phyloP scores from a whole-genome alignment of 257 asterid genomes.

The Avicennia marina region DNA sequence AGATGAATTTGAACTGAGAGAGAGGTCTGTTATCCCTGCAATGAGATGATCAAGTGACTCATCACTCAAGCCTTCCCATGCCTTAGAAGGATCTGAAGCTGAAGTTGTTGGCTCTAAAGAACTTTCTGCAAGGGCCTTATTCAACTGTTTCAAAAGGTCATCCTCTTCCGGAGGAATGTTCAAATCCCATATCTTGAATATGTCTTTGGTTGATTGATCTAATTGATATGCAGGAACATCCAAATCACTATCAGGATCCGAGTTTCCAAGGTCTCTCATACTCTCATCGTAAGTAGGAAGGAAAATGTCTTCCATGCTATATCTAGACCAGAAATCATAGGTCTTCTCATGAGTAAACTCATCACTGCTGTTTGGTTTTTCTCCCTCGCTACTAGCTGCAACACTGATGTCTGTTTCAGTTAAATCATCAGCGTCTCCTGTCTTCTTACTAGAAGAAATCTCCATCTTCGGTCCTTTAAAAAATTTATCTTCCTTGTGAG shows the following conservation, averaged over 20 bases:
- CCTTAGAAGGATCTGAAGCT: constrained; percentile 10
- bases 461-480: background rate
- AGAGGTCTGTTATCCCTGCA: constrained; percentile 41
- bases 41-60: constrained; percentile 34
- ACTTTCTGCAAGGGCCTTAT: constrained; percentile 15
- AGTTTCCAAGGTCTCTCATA: constrained; percentile 11
- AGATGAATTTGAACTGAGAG: constrained; percentile 21
- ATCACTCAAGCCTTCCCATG: constrained; percentile 13
- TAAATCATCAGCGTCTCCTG: constrained; percentile 5
- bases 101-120: constrained; percentile 12
- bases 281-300: constrained; percentile 42
- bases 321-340: constrained; percentile 28
- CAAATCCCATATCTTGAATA: constrained; percentile 33
- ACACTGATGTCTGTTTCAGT: constrained; percentile 5
- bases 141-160: constrained; percentile 20
- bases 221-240: constrained; percentile 13
- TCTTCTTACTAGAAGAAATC: background rate
- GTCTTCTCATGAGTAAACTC: constrained; percentile 3
- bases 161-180: constrained; percentile 22
- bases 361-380: constrained; percentile 11
- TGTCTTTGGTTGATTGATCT: constrained; percentile 4
- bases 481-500: constrained; percentile 8
- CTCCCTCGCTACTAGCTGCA: constrained; percentile 10
- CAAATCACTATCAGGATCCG: constrained; percentile 21
- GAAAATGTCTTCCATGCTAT: constrained; percentile 27